Evolutionary conservation across 2,329 filamentous ascomycete species (phyloP).

Genomic region (Colletotrichum neosansevieriae): DNA sequence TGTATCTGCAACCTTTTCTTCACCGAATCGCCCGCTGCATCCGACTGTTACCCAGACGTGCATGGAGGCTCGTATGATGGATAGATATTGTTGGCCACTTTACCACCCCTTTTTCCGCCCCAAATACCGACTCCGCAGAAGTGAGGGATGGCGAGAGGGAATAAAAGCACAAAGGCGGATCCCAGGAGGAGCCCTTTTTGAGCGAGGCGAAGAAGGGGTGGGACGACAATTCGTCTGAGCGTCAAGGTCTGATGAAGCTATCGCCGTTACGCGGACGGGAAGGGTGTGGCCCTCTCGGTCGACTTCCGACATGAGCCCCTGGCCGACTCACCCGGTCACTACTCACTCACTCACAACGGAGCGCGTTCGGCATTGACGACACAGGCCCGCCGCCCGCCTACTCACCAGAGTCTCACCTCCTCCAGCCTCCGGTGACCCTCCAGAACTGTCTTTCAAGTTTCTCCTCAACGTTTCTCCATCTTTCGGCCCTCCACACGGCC

Average conservation of each 20-base stretch:
- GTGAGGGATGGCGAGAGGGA: constrained; percentile 20
- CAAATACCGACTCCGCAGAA: constrained; percentile 15
- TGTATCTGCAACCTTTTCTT: not conserved
- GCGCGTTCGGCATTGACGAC: constrained; percentile 33
- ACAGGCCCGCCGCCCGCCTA: constrained; percentile 23
- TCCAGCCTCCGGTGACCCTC: constrained; percentile 2
- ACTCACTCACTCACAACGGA: constrained; percentile 22
- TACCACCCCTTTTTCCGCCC: constrained; percentile 5
- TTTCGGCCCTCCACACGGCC: constrained; percentile 30
- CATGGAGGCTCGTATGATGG: constrained; percentile 19
- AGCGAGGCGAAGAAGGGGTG: constrained; percentile 20
- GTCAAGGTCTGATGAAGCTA: constrained; percentile 28
- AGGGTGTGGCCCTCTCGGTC: constrained; percentile 32
- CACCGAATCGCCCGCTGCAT: constrained; percentile 22
- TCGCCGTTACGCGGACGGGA: constrained; percentile 17
- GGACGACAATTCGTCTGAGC: constrained; percentile 20
- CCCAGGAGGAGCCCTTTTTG: constrained; percentile 17
- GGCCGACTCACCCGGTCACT: constrained; percentile 28
- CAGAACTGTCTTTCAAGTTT: constrained; percentile 3
- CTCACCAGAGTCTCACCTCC: too few relatives aligned
- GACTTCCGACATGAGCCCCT: constrained; percentile 40
- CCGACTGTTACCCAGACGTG: not conserved
- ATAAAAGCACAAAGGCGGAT: constrained; percentile 27
- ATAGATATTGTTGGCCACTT: constrained; percentile 2
- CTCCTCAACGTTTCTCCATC: constrained; percentile 34